Base-by-base conservation (phyloP, 2,329 filamentous ascomycete species). In the Fusarium oxysporum region DNA sequence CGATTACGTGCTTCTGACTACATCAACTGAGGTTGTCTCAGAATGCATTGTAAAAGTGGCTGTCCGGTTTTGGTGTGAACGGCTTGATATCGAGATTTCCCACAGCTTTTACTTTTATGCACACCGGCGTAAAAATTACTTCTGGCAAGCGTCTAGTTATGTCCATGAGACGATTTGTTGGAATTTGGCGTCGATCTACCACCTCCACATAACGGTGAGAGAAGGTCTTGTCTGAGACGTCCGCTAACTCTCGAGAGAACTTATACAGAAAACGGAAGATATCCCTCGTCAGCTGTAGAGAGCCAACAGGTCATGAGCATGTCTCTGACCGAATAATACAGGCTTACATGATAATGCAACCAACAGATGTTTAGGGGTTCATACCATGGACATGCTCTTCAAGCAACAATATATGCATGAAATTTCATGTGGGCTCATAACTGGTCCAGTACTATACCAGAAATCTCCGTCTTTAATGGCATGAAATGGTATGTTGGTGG, bases 1-100 rank as follows among this genome's bases (percentile, higher is more conserved):
- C 19, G 9, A 53, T 67, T 59, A 28, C n/a, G 41, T 41, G 54
- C 16, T 40, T 19, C 28, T 37, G 30, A 23, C 37, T 12, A 35
- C 33, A 33, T 54, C 47, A 43, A 66, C 47, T 19, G 35, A 19
- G 9, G 37, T 38, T 61, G 35, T 67, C 45, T 67, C 35, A 47
- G 35, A 21, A 47, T 28, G n/a, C 13, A 30, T 58, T 35, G 41
- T 35, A 55, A 38, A 23, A 28, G 16, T 47, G 14, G 30, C 37
- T 23, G 41, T 33, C 21, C 13, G 7, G 51, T 47, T 23, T 41
- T 48, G 30, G 35, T 25, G 19, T 8, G n/a, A 38, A 25, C 11
- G 21, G 40, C 54, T 57, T 28, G 19, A 54, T n/a, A 54, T 54
- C 33, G 23, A 38, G 19, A 38, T 21, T 38, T 38, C 23, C 23